A percentile compares a stretch with the other conserved stretches of the same genome.
Conservation (phyloP, 2,329 filamentous ascomycete species). For the Ophiostoma sp. region DNA sequence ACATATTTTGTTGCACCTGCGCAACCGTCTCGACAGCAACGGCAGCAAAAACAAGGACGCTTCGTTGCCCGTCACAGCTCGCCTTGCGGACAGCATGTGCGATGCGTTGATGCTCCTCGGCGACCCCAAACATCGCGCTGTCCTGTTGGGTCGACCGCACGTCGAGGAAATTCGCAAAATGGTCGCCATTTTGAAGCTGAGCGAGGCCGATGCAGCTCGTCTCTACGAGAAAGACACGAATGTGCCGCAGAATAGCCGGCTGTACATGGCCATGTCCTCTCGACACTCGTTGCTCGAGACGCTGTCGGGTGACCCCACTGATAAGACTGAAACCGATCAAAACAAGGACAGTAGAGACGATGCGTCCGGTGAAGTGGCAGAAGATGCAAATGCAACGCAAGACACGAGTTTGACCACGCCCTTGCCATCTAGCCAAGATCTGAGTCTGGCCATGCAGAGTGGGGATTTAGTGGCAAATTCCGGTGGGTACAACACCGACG, state of each 20-base stretch:
- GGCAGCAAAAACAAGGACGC: background rate
- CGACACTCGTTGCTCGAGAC: slow-evolving; percentile 2
- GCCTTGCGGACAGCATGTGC: background rate
- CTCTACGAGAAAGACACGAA: background rate
- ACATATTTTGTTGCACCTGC: slow-evolving; percentile 6
- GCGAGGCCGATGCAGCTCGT: background rate
- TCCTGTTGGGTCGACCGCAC: background rate
- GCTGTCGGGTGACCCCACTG: background rate
- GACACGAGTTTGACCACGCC: background rate
- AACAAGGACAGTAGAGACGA: background rate
- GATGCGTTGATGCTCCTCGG: slow-evolving; percentile 1
- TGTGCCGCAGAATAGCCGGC: background rate
- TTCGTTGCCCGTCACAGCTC: background rate
- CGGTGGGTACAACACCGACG: background rate
- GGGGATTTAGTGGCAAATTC: background rate
- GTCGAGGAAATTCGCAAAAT: background rate
- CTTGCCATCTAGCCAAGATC: background rate
- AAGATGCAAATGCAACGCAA: background rate
- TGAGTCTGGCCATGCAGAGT: background rate
- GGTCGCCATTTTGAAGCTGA: background rate
- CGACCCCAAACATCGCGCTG: background rate
- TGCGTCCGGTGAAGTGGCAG: background rate
- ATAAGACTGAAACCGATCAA: background rate
- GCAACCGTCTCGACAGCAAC: background rate
- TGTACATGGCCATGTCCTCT: background rate